phyloP scores from a whole-genome alignment of 2,329 filamentous ascomycete species.

The Westerdykella ornata region DNA sequence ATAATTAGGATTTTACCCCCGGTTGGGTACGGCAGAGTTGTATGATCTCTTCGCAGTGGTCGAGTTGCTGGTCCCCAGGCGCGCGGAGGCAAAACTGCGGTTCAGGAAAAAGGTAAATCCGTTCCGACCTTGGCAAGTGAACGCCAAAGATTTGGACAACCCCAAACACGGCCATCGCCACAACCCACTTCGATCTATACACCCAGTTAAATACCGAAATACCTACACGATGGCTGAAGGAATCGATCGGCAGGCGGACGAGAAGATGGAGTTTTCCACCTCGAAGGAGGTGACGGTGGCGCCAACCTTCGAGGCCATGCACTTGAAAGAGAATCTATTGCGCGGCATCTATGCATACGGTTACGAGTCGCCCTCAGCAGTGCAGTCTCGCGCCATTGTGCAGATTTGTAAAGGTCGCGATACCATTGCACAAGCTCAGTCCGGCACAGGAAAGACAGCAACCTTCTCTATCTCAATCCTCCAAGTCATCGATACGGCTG shows the following conservation, averaged over 20 bases:
- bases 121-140: slow-evolving; percentile 10
- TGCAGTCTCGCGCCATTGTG: slow-evolving; percentile 96
- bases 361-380: slow-evolving; percentile 95
- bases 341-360: slow-evolving; percentile 98
- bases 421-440: slow-evolving; percentile 96
- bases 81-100: slow-evolving; percentile 6
- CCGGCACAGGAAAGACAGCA: slow-evolving; percentile 92
- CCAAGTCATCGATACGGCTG: slow-evolving; percentile 88
- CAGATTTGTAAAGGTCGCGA: slow-evolving; percentile 99
- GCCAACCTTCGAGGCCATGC: slow-evolving; percentile 69
- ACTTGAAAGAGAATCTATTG: slow-evolving; percentile 92
- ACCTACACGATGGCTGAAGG: slow-evolving; percentile 74
- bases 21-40: too few relatives aligned
- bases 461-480: slow-evolving; percentile 96
- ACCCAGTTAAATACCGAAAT: slow-evolving; percentile 1
- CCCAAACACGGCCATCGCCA: not conserved
- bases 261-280: slow-evolving; percentile 96
- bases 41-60: not conserved
- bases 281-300: slow-evolving; percentile 96
- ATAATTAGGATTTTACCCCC: not conserved
- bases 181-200: not conserved
- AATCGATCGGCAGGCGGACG: slow-evolving; percentile 87
- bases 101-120: slow-evolving; percentile 13
- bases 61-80: slow-evolving; percentile 12
- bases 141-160: slow-evolving; percentile 4